A percentile compares a stretch with the other conserved stretches of the same genome.
Conservation (phyloP, 2,329 filamentous ascomycete species). For the Apiospora pterosperma region DNA sequence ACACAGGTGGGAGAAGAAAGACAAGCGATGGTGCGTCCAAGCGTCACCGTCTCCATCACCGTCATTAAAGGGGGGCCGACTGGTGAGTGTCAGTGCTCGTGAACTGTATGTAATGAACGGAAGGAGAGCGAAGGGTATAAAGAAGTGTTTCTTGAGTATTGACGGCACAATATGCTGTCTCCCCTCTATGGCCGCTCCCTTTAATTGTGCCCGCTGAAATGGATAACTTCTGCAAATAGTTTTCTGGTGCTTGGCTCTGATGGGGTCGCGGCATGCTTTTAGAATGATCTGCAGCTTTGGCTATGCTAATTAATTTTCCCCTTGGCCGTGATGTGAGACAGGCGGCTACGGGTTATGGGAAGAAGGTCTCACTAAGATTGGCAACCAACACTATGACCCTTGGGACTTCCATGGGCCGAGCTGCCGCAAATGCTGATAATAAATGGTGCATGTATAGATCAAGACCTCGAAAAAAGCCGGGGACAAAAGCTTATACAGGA, state of each 20-base stretch:
- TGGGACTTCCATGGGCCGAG: background rate
- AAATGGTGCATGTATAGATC: background rate
- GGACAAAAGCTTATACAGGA: background rate
- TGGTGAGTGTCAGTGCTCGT: background rate
- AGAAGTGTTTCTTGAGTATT: too few species aligned
- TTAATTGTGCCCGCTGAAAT: too few species aligned
- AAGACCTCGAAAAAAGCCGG: background rate
- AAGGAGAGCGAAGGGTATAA: too few species aligned
- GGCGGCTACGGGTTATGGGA: background rate
- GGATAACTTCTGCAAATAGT: background rate
- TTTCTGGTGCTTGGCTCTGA: background rate
- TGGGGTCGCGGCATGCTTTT: background rate
- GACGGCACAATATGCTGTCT: too few species aligned
- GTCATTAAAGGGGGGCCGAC: background rate
- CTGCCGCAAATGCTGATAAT: background rate
- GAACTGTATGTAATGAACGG: too few species aligned
- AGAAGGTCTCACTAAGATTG: background rate
- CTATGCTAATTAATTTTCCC: background rate
- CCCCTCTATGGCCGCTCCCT: too few species aligned
- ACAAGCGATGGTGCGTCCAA: too few species aligned
- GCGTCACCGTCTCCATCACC: background rate
- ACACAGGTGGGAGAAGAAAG: background rate
- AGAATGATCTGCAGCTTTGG: too few species aligned
- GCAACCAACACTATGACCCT: background rate
- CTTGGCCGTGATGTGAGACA: background rate